A percentile compares a stretch with the other conserved stretches of the same genome.
These are phyloP conservation scores for Pneumocystis canis DNA, from an alignment of 1,139 yeast species.

Conservation along the genomic window DNA sequence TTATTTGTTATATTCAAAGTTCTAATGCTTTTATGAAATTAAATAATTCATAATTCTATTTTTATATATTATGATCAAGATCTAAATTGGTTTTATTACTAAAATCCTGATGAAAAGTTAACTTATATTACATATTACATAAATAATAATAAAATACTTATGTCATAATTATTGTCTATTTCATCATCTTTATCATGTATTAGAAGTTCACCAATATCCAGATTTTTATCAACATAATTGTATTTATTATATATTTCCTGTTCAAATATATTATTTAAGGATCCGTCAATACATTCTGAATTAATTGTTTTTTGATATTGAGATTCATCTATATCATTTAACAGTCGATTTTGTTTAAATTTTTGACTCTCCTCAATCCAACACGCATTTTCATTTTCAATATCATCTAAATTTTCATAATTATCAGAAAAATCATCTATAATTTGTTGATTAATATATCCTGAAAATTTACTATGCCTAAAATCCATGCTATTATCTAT, in stretches of 20 bases:
- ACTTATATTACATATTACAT: not conserved
- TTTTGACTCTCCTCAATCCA: not conserved
- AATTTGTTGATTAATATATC: not conserved
- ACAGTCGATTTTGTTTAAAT: not conserved
- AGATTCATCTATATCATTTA: not conserved
- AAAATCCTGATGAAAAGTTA: not conserved
- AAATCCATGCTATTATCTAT: constrained; percentile 18
- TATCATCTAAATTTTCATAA: constrained; percentile 21
- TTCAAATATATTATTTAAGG: not conserved
- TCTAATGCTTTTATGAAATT: not conserved
- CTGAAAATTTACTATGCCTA: constrained; percentile 22
- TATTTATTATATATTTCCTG: not conserved
- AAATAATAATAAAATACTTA: not conserved
- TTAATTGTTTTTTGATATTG: not conserved
- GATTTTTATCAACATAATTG: not conserved
- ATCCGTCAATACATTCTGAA: not conserved
- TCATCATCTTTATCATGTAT: not conserved
- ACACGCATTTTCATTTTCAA: constrained; percentile 12
- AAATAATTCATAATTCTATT: not conserved
- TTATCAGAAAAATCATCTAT: constrained; percentile 24
- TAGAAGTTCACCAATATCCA: not conserved
- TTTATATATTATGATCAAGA: not conserved
- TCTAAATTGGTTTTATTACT: not conserved
- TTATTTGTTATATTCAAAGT: not conserved
- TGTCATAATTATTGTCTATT: not conserved